These are phyloP conservation scores for Alternaria incomplexa DNA, from an alignment of 2,329 filamentous ascomycete species.

Conservation along the genomic window DNA sequence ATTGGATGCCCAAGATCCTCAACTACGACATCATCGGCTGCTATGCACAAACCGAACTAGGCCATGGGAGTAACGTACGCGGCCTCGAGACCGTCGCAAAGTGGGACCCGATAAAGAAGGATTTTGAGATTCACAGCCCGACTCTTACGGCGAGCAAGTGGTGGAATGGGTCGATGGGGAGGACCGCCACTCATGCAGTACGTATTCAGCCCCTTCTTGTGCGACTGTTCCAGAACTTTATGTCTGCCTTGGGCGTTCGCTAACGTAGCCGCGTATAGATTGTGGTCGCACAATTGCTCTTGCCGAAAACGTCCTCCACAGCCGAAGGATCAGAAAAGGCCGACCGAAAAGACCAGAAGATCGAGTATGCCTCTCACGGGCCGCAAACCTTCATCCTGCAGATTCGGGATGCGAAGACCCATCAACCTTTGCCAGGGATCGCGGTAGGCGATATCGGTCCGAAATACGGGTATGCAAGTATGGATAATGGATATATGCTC, in stretches of 20 bases:
- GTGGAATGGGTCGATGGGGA: conserved; percentile 62
- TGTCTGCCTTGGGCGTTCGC: conserved; percentile 4
- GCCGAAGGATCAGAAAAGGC: conserved; percentile 1
- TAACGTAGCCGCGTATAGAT: conserved; percentile 41
- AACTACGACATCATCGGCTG: conserved; percentile 59
- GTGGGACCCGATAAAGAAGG: conserved; percentile 54
- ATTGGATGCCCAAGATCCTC: conserved; percentile 59
- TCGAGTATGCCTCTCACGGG: conserved; percentile 53
- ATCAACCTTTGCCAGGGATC: conserved; percentile 56
- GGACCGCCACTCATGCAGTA: conserved; percentile 60
- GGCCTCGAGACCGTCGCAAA: conserved; percentile 57
- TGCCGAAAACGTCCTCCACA: conserved; percentile 38
- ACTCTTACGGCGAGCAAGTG: conserved; percentile 61
- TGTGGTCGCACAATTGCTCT: conserved; percentile 59
- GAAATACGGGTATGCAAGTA: conserved; percentile 61
- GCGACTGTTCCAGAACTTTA: conserved; percentile 11
- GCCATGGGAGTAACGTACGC: conserved; percentile 60
- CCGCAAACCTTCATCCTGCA: conserved; percentile 61
- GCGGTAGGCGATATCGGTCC: conserved; percentile 62
- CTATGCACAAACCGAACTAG: conserved; percentile 60
- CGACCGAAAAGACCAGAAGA: conserved; percentile 18
- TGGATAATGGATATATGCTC: conserved; percentile 63
- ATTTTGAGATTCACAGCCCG: conserved; percentile 60
- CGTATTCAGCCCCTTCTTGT: conserved; percentile 12
- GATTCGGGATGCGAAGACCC: conserved; percentile 57